phyloP scores from a whole-genome alignment of 2,329 filamentous ascomycete genomes.

The Fusarium buharicum region DNA sequence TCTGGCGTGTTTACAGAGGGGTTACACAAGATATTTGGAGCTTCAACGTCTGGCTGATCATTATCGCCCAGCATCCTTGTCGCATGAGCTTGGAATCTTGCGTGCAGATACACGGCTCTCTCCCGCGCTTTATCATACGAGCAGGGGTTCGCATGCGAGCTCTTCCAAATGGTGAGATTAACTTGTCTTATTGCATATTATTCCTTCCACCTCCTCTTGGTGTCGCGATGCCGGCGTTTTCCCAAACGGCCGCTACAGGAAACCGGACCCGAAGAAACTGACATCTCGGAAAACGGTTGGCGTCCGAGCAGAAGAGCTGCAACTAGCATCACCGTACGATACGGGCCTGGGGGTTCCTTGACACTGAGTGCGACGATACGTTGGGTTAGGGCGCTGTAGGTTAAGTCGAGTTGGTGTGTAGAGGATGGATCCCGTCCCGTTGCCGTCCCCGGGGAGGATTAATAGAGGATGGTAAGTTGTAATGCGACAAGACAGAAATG shows the following conservation, averaged over 20 bases:
- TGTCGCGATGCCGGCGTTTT: constrained; percentile 19
- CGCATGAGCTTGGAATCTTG: not conserved
- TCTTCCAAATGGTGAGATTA: not conserved
- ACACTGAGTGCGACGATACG: constrained; percentile 14
- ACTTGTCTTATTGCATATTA: constrained; percentile 11
- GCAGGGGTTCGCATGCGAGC: constrained; percentile 10
- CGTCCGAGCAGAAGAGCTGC: not conserved
- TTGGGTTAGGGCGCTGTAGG: not conserved
- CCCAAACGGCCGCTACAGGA: constrained; percentile 14
- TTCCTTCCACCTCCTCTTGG: not conserved
- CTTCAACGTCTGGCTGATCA: not conserved
- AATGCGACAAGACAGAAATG: constrained; percentile 23
- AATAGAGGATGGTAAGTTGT: constrained; percentile 1
- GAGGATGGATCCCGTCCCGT: not conserved
- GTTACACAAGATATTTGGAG: constrained; percentile 25
- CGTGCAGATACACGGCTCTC: constrained; percentile 6
- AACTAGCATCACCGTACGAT: constrained; percentile 12
- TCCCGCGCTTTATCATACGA: constrained; percentile 31
- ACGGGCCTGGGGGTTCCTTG: not conserved
- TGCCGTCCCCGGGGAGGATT: not conserved
- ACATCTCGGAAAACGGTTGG: constrained; percentile 17
- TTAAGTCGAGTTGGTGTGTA: constrained; percentile 11
- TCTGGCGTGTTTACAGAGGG: constrained; percentile 8
- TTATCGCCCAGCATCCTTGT: constrained; percentile 6
- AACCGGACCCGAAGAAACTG: constrained; percentile 6